Evolutionary conservation across 2,329 filamentous ascomycete genomes (phyloP), one percentile per base, ranked within the genome.

Genomic region (Bertia moriformis): DNA sequence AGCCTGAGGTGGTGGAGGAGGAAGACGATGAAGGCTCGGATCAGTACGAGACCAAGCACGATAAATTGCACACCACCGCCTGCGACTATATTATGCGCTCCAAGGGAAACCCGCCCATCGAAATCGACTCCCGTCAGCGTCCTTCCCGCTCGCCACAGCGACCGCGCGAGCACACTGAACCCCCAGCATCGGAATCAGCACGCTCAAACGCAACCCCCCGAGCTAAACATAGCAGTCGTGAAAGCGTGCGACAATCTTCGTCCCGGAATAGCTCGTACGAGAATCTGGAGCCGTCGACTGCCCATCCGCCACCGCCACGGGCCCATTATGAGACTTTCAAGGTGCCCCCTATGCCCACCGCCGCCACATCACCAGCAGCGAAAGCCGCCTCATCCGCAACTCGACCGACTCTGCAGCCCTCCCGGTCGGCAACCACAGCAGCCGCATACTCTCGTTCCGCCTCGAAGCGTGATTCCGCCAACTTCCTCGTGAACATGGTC

Each of bases 21-120:
- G 56, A 55, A 30, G 42, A 42, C 17, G 44, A 45, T 14, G 42
- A 48, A 39, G 49, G 49, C 37, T 35, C 32, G 32, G 15, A 35
- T 35, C 7, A 7, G 17, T 10, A 18, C 12, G 15, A 17, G 12
- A 7, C 15, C 32, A 17, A 35, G 32, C 32, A 29, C 24, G 24
- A 29, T 10, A 29, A 29, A 29, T 29, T 29, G 24, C 24, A 29
- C 24, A 29, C 24, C 10, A 29, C 24, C 15, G 32, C 32, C 7
- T 7, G 17, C 10, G 32, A 35, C 17, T 35, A 35, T 17, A 35
- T 35, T 35, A 7, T 12, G 12, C 32, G 32, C 32, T 12, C 32
- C 10, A 35, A 17, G 15, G 32, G 12, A 7, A 18, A 10, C 15
- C n/a, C n/a, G n/a, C 32, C 32, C 10, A 15, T 17, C 10, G 32